Evolutionary conservation across 2,329 filamentous ascomycete genomes (phyloP), one percentile per base, ranked within the genome.

Genomic region (Coleophoma crateriformis): DNA sequence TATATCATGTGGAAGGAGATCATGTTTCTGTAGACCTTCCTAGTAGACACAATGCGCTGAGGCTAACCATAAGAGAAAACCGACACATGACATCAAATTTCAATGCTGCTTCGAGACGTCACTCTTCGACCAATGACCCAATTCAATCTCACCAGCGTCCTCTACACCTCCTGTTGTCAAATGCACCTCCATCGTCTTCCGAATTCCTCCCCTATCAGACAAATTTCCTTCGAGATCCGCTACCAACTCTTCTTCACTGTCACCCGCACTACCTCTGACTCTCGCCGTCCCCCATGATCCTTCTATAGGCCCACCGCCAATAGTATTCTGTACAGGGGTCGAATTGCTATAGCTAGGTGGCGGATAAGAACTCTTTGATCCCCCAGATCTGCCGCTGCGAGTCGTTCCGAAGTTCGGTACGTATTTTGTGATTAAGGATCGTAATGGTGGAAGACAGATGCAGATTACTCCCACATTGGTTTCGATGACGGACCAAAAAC

Each of bases 401-500:
- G 12, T 41, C 22, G 39, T 4, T 17, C n/a, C 13, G 39, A 17
- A 8, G 13, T 15, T 41, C 7, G 39, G 39, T 6, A 41, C 17
- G 14, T 41, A 41, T 41, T 12, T 17, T 8, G 17, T 7, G 6
- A 41, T 41, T 2, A 41, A 22, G 15, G 39, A 17, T 17, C 39
- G 39, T 17, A 41, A 22, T 17, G 39, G 39, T 15, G 67, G 66
- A 10, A 69, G 62, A 48, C 66, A 69, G 17, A 67, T 61, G 49
- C 66, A 68, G 40, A 67, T 66, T n/a, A 69, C 61, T 14, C 60
- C 65, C 7, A 60, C 54, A 42, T 64, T 65, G 39, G 62, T 60
- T 58, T 70, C 68, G 33, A 69, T 57, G 7, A 64, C 61, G 33
- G 64, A 69, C 67, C 67, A 70, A 33, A 52, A 54, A 4, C 52